These are phyloP conservation scores for Glebionis coronaria DNA, from an alignment of 129 eudicot species.

Conservation along the genomic window DNA sequence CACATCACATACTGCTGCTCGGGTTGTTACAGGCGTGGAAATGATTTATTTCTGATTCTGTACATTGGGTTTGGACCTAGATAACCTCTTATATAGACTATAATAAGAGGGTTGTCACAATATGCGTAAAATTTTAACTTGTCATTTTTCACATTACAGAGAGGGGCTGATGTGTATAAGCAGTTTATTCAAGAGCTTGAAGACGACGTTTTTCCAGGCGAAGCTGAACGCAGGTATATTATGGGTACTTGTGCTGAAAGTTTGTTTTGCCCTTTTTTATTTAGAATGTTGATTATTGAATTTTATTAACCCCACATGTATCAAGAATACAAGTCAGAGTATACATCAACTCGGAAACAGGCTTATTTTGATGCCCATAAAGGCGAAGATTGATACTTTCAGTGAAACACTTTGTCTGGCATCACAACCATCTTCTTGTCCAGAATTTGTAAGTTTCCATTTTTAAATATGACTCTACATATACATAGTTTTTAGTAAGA, in stretches of 20 bases:
- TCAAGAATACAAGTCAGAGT: constrained; percentile 94
- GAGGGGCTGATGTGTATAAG: constrained; percentile 96
- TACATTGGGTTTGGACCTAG: background rate
- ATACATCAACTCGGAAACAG: too few species aligned
- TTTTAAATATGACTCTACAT: too few species aligned
- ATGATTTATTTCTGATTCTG: too few species aligned
- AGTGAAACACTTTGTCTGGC: too few species aligned
- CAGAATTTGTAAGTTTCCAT: too few species aligned
- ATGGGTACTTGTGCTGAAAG: background rate
- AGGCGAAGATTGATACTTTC: too few species aligned
- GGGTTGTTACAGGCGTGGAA: background rate
- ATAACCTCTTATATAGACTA: background rate
- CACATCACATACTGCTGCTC: background rate
- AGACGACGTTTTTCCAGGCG: constrained; percentile 91
- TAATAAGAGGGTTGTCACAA: background rate
- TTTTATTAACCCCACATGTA: constrained; percentile 48
- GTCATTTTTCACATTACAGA: constrained; percentile 23
- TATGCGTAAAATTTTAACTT: constrained; percentile 16
- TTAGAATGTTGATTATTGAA: constrained; percentile 7
- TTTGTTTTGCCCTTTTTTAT: constrained; percentile 10
- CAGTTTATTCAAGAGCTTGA: constrained; percentile 99
- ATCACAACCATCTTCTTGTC: too few species aligned
- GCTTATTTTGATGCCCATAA: too few species aligned
- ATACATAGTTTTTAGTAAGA: too few species aligned
- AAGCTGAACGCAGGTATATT: constrained; percentile 92